These are phyloP conservation scores for Suillus cothurnatus DNA, from an alignment of 768 basidiomycete genomes.

Conservation along the genomic window DNA sequence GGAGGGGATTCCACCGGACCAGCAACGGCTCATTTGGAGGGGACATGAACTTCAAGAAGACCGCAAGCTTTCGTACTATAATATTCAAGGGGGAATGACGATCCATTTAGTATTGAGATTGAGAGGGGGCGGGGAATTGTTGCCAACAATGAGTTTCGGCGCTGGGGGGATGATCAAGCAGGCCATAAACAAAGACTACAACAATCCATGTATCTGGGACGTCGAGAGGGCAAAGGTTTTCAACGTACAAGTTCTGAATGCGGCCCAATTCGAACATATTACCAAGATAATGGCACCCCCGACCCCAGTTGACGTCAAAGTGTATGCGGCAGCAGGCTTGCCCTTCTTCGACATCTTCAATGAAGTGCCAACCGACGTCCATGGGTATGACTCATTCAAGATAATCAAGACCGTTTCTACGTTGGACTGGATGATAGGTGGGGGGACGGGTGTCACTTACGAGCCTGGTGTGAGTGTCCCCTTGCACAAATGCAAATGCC, in stretches of 20 bases:
- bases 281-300: constrained; percentile 5
- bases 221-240: not conserved
- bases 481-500: not conserved
- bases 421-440: not conserved
- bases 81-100: constrained; percentile 74
- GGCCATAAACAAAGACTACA: not conserved
- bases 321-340: not conserved
- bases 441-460: not conserved
- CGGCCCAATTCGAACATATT: not conserved
- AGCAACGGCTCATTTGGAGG: constrained; percentile 83
- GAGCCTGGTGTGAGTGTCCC: not conserved
- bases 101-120: constrained; percentile 45
- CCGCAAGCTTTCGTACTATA: constrained; percentile 45
- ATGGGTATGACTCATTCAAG: not conserved
- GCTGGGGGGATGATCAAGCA: constrained; percentile 1
- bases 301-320: not conserved
- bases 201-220: not conserved
- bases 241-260: constrained; percentile 2
- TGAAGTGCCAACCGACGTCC: not conserved
- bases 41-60: constrained; percentile 83
- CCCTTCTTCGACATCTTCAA: constrained; percentile 5
- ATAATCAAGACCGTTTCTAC: not conserved
- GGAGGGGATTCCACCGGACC: constrained; percentile 72
- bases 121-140: not conserved
- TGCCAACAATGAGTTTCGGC: not conserved